These are phyloP conservation scores for Emmonsiellopsis sp. DNA, from an alignment of 2,329 filamentous ascomycete genomes.

Conservation along the genomic window DNA sequence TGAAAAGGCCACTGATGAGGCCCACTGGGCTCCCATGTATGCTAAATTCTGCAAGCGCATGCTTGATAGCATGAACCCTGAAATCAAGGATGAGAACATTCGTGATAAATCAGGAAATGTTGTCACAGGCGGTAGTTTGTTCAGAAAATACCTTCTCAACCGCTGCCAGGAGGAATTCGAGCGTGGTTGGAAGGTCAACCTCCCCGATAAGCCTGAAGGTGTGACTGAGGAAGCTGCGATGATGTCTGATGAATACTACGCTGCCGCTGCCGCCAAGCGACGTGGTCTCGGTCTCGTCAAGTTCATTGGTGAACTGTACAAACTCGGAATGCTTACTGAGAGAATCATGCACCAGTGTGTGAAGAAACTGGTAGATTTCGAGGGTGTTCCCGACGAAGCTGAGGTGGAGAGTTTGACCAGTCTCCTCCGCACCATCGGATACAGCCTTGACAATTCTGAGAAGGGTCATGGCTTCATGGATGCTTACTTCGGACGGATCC, in stretches of 20 bases:
- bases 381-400: constrained; percentile 85
- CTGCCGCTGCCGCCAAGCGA: constrained; percentile 87
- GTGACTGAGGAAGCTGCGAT: constrained; percentile 64
- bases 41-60: constrained; percentile 97
- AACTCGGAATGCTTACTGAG: constrained; percentile 95
- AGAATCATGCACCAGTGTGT: constrained; percentile 99
- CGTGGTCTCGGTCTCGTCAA: constrained; percentile 95
- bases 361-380: constrained; percentile 91
- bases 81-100: constrained; percentile 93
- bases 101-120: constrained; percentile 81
- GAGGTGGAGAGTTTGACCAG: constrained; percentile 94
- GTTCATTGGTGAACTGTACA: constrained; percentile 99
- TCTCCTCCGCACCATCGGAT: constrained; percentile 83
- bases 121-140: constrained; percentile 84
- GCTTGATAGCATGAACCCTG: constrained; percentile 88
- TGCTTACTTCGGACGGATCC: constrained; percentile 85
- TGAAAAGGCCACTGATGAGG: constrained; percentile 97
- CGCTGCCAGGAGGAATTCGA: constrained; percentile 98
- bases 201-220: constrained; percentile 69
- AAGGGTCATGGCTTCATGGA: constrained; percentile 83
- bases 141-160: constrained; percentile 98
- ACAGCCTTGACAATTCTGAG: constrained; percentile 71
- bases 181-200: constrained; percentile 87
- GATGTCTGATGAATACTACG: constrained; percentile 94
- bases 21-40: constrained; percentile 98